phyloP scores from a whole-genome alignment of 495 filamentous ascomycete genomes.

The Amphirosellinia nigrospora region DNA sequence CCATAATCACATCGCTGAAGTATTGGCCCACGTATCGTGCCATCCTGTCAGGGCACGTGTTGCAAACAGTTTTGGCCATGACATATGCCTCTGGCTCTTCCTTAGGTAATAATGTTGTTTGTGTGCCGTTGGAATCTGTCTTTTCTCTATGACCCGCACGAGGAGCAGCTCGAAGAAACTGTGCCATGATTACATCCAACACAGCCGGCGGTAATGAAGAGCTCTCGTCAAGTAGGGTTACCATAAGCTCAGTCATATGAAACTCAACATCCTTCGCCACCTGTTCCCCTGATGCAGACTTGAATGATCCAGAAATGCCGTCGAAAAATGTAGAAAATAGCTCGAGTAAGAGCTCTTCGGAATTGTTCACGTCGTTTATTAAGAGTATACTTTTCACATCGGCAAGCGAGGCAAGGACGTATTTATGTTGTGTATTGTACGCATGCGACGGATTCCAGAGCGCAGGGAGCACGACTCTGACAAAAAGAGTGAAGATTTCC shows the following conservation, averaged over 20 bases:
- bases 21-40: slow-evolving; percentile 91
- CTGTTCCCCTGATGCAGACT: slow-evolving; percentile 75
- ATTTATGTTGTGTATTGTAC: slow-evolving; percentile 91
- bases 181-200: slow-evolving; percentile 92
- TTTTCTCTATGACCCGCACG: slow-evolving; percentile 63
- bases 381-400: slow-evolving; percentile 94
- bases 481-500: slow-evolving; percentile 93
- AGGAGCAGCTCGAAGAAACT: slow-evolving; percentile 88
- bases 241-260: slow-evolving; percentile 85
- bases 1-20: slow-evolving; percentile 94
- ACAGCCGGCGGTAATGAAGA: slow-evolving; percentile 78
- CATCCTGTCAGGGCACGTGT: slow-evolving; percentile 90
- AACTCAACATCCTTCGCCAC: slow-evolving; percentile 90
- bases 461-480: slow-evolving; percentile 80
- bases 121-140: slow-evolving; percentile 55
- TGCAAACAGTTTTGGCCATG: slow-evolving; percentile 95
- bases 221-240: slow-evolving; percentile 86
- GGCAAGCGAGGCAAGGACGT: slow-evolving; percentile 85
- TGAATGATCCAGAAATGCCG: slow-evolving; percentile 79
- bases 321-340: slow-evolving; percentile 92
- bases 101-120: slow-evolving; percentile 79
- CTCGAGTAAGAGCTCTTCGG: slow-evolving; percentile 74
- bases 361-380: slow-evolving; percentile 84
- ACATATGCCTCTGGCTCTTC: slow-evolving; percentile 91
- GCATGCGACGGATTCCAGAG: slow-evolving; percentile 86